Evolutionary conservation across 164 flowering plant species (phyloP).

Genomic region (Paratinospora sagittata): DNA sequence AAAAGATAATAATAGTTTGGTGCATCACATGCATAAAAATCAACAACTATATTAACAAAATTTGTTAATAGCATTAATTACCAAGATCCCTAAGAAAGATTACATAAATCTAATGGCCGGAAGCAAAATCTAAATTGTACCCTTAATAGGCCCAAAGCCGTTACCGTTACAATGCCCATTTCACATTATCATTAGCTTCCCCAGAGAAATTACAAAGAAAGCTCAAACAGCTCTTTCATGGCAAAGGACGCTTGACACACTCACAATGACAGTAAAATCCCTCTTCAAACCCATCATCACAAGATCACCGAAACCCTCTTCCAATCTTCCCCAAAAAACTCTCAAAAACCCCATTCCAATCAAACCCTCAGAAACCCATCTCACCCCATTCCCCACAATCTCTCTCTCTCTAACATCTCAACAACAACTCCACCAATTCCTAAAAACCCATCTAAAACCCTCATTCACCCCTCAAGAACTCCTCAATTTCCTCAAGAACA

Average conservation of each 20-base stretch:
- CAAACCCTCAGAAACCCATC: slow-evolving; percentile 19
- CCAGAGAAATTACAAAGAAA: too few species aligned
- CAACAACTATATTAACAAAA: too few species aligned
- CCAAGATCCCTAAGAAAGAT: too few species aligned
- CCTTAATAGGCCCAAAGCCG: too few species aligned
- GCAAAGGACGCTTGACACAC: too few species aligned
- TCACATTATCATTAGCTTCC: too few species aligned
- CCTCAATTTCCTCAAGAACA: slow-evolving; percentile 53
- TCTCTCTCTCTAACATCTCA: slow-evolving; percentile 39
- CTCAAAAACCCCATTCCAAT: slow-evolving; percentile 12
- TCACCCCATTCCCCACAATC: slow-evolving; percentile 33
- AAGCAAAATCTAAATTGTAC: too few species aligned
- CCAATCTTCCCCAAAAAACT: slow-evolving; percentile 10
- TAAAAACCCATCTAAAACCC: slow-evolving; percentile 49
- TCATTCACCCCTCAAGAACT: slow-evolving; percentile 43
- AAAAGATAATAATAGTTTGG: too few species aligned
- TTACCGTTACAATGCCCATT: too few species aligned
- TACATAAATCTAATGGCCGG: too few species aligned
- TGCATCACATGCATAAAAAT: too few species aligned
- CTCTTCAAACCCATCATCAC: slow-evolving; percentile 12
- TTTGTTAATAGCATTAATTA: too few species aligned
- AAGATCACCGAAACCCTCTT: neutral
- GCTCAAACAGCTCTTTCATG: neutral
- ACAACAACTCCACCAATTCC: slow-evolving; percentile 34
- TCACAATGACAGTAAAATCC: slow-evolving; percentile 18